These are phyloP conservation scores for Ustilago vetiveriae DNA, from an alignment of 1,284 basidiomycete genomes.

Conservation along the genomic window DNA sequence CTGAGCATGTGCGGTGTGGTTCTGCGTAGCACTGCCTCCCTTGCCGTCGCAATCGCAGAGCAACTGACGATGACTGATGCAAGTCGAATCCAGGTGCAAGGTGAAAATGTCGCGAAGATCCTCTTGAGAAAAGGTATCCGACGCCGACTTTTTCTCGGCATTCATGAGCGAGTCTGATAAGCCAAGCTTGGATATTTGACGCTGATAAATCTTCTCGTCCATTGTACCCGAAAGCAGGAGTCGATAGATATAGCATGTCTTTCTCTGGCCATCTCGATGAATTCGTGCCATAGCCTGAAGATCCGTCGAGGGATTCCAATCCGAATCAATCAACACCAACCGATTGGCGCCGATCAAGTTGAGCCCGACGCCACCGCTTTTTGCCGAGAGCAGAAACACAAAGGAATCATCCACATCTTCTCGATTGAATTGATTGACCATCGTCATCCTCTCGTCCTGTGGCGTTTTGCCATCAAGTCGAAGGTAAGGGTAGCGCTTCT, in stretches of 20 bases:
- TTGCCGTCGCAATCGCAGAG: conserved; percentile 62
- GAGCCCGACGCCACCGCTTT: conserved; percentile 97
- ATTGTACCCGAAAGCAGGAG: conserved; percentile 72
- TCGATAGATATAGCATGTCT: conserved; percentile 86
- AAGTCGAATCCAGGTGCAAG: conserved; percentile 80
- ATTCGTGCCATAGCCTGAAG: conserved; percentile 97
- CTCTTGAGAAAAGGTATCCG: conserved; percentile 56
- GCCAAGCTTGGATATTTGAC: conserved; percentile 95
- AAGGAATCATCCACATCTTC: conserved; percentile 67
- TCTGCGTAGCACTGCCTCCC: conserved; percentile 21
- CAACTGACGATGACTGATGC: conserved; percentile 82
- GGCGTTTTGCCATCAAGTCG: conserved; percentile 80
- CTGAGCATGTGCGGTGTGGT: not conserved
- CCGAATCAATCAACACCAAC: conserved; percentile 83
- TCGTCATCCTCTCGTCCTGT: conserved; percentile 50
- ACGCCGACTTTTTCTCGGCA: conserved; percentile 47
- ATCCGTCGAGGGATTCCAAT: conserved; percentile 90
- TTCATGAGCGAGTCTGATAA: conserved; percentile 73
- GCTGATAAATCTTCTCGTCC: conserved; percentile 71
- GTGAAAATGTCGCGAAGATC: conserved; percentile 82
- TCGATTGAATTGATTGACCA: conserved; percentile 61
- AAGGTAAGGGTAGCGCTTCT: conserved; percentile 79
- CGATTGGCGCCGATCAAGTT: conserved; percentile 98
- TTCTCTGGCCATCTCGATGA: conserved; percentile 84
- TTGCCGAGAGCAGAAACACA: conserved; percentile 92